Evolutionary conservation across 2,329 filamentous ascomycete species (phyloP).

Genomic region (Zymoseptoria tritici): DNA sequence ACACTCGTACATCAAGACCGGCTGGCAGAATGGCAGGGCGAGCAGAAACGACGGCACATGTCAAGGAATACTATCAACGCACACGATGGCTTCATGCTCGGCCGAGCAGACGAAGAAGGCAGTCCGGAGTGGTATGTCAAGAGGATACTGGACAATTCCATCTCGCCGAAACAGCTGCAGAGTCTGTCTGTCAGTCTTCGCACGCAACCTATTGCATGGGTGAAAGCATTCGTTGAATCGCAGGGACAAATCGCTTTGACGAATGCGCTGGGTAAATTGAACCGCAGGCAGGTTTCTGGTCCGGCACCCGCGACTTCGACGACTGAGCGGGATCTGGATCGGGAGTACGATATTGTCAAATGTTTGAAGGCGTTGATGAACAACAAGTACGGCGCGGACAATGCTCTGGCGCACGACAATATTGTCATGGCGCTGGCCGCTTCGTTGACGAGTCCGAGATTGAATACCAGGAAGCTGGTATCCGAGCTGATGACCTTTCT

Average conservation of each 20-base stretch:
- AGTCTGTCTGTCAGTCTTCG: conserved; percentile 90
- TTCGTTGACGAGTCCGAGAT: conserved; percentile 77
- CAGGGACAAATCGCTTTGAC: conserved; percentile 95
- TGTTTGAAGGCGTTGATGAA: conserved; percentile 97
- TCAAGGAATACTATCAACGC: conserved; percentile 60
- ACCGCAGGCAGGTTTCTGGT: conserved; percentile 71
- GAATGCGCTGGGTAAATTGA: conserved; percentile 88
- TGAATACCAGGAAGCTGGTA: conserved; percentile 88
- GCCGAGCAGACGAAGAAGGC: conserved; percentile 84
- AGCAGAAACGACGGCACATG: conserved; percentile 78
- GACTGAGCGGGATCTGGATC: conserved; percentile 73
- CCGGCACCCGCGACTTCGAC: conserved; percentile 56
- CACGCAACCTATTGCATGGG: conserved; percentile 95
- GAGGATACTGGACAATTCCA: conserved; percentile 91
- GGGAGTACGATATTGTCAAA: conserved; percentile 95
- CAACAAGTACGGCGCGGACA: conserved; percentile 97
- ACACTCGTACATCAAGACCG: conserved; percentile 92
- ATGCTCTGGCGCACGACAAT: conserved; percentile 83
- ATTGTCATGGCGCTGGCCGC: conserved; percentile 81
- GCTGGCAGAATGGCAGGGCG: conserved; percentile 85
- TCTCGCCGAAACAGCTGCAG: conserved; percentile 83
- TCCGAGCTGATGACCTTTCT: conserved; percentile 95
- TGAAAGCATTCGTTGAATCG: conserved; percentile 91
- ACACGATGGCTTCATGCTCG: conserved; percentile 55
- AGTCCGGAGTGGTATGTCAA: conserved; percentile 98